Base-by-base conservation (phyloP, 345 rosid genomes). In the Euphorbia peplus region DNA sequence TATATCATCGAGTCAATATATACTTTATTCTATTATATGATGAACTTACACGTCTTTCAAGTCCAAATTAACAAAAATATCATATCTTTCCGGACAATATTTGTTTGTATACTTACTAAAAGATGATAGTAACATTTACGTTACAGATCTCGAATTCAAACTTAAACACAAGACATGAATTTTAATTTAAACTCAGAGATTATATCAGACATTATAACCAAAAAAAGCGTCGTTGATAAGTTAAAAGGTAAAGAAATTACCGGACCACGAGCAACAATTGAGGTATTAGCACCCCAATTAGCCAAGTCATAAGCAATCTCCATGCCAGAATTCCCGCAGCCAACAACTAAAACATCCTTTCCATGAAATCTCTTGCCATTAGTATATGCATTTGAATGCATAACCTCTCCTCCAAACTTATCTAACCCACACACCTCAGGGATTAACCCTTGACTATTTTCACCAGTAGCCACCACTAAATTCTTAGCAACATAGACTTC, bases 291-390 rank as follows among this genome's bases (percentile, higher is more conserved):
- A 0, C 61, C 58, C 1, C n/a, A 60, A 2, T 53, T 60, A 1
- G 32, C 11, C 16, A 75, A 46, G 11, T 75, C 79, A 39, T 35
- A 73, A 5, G 71, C 61, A 39, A 77, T 69, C 3, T 77, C 81
- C 81, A 77, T 59, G 4, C 81, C 81, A 0, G 81, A 77, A 65
- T 77, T 77, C 1, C 81, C 78, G 53, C 53, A 42, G 5, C 81
- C 81, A 10, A 77, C 77, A 6, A 73, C 74, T 63, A 73, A 46
- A 25, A 73, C 78, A 42, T 65, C 30, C 41, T 73, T 69, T 0
- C 60, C 71, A 0, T 4, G 3, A 24, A 41, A 73, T 7, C 2
- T 28, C 21, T 24, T 53, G 4, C 74, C 81, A n/a, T 60, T 72
- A 0, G 4, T 53, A n/a, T 67, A 77, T 39, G 60, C 11, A 35